Evolutionary conservation across 2,329 filamentous ascomycete genomes (phyloP), one percentile per base, ranked within the genome.

Genomic region (Periglandula ipomoeae): DNA sequence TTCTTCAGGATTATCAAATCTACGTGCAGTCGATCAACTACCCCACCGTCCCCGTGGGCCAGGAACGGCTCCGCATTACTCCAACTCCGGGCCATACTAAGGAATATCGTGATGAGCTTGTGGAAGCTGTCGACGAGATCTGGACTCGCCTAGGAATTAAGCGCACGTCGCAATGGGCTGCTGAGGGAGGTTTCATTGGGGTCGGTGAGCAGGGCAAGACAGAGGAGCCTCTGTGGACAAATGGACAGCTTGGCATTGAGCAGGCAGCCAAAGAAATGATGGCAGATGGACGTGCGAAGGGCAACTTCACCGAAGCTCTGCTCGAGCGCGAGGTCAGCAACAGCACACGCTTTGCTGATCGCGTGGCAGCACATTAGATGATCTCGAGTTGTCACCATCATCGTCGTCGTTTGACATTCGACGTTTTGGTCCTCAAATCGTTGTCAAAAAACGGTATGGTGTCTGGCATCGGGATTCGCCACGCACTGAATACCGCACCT

Each of bases 11-110:
- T 57, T 87, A 95, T 73, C 81, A 83, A 53, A 96, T 98, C 64
- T 98, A 98, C 65, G 93, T 98, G 23, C 93, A 98, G 71, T 89
- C 89, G 48, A 97, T 98, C 78, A 98, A 98, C 73, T 97, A 97
- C 70, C 93, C 93, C 2, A 98, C 93, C 46, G 93, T 98, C 3
- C 93, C 93, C 2, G 89, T 95, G 6, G 93, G 93, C n/a, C 90
- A 98, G 73, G 93, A 98, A 70, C 84, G 93, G 50, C 84, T 98
- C 49, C 86, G 93, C 56, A 89, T 98, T 66, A 98, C 93, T 2
- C 93, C 93, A 0, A 98, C 93, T 1, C 93, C 93, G 0, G 93
- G 93, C 39, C 93, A 98, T 66, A 81, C 80, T 48, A 85, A 85
- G 69, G 81, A 87, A 58, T 89, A 87, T 70, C 88, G 89, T 53